phyloP scores from a whole-genome alignment of 495 filamentous ascomycete genomes.

The Annulohypoxylon bovei region DNA sequence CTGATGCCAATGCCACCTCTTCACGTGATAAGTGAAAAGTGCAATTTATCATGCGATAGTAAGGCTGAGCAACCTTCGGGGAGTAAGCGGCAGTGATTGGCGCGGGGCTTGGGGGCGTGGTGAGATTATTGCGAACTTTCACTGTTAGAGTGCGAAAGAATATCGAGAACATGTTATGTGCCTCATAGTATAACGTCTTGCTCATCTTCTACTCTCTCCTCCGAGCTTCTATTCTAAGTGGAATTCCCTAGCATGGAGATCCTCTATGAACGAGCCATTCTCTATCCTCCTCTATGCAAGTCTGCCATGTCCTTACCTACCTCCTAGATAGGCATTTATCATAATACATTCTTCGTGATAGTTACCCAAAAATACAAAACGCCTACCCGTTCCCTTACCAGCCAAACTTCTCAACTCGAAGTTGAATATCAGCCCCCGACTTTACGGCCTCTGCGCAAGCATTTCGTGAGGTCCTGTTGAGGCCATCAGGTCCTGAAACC shows the following conservation, averaged over 20 bases:
- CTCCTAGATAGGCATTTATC: not conserved
- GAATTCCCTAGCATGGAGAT: not conserved
- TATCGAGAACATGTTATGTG: not conserved
- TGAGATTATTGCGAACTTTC: no score
- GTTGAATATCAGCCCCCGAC: constrained; percentile 50
- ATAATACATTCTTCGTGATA: not conserved
- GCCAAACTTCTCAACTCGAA: constrained; percentile 62
- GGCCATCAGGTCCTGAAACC: constrained; percentile 64
- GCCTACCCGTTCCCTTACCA: constrained; percentile 48
- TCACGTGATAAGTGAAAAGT: no score
- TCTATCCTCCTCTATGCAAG: not conserved
- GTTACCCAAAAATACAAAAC: not conserved
- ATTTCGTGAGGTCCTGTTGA: constrained; percentile 64
- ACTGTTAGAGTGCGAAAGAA: no score
- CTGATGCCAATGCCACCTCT: no score
- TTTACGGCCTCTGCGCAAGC: constrained; percentile 57
- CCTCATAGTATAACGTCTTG: not conserved
- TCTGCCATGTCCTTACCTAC: not conserved
- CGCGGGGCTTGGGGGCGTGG: no score
- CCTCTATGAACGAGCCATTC: not conserved
- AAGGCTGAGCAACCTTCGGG: no score
- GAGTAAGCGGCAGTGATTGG: no score
- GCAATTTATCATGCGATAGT: no score
- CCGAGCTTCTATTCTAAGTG: not conserved
- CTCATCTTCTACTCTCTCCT: not conserved